Percentiles rank a stretch among this genome's conserved stretches.
phyloP scores from a whole-genome alignment of 768 basidiomycete species.

The Suillus brevipes region DNA sequence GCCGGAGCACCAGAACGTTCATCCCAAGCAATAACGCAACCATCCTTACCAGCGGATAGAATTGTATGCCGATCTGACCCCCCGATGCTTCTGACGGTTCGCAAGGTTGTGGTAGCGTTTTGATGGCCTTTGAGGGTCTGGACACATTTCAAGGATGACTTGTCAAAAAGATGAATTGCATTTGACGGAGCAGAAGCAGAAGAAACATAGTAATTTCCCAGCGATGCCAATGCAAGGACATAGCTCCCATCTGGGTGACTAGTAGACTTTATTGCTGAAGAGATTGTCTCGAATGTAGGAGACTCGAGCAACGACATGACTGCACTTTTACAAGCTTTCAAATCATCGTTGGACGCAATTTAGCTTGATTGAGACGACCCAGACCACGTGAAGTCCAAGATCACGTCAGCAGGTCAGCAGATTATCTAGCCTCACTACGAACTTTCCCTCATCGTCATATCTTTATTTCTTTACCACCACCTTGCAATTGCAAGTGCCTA shows the following conservation, averaged over 20 bases:
- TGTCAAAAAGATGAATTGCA: conserved; percentile 68
- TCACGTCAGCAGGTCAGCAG: conserved; percentile 15
- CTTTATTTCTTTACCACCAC: conserved; percentile 13
- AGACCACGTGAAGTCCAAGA: conserved; percentile 1
- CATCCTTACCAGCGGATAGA: conserved; percentile 70
- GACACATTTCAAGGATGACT: conserved; percentile 45
- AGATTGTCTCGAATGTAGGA: conserved; percentile 19
- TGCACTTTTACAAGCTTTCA: not conserved
- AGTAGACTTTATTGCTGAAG: conserved; percentile 31
- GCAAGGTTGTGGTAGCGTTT: conserved; percentile 55
- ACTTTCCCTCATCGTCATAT: not conserved
- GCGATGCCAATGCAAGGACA: conserved; percentile 55
- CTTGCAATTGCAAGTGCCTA: conserved; percentile 7
- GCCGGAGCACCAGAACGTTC: conserved; percentile 51
- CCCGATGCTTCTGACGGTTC: conserved; percentile 42
- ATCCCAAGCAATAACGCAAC: conserved; percentile 75
- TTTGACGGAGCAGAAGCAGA: conserved; percentile 62
- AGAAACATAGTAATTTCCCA: conserved; percentile 57
- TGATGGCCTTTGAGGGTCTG: conserved; percentile 58
- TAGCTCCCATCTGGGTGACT: conserved; percentile 49
- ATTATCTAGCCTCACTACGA: conserved; percentile 5
- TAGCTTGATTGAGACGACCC: not conserved
- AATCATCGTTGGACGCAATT: no score
- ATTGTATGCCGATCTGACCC: conserved; percentile 45
- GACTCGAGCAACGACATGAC: conserved; percentile 29